Conservation (phyloP, 2,329 filamentous ascomycete species). For the Xylaria sp. region DNA sequence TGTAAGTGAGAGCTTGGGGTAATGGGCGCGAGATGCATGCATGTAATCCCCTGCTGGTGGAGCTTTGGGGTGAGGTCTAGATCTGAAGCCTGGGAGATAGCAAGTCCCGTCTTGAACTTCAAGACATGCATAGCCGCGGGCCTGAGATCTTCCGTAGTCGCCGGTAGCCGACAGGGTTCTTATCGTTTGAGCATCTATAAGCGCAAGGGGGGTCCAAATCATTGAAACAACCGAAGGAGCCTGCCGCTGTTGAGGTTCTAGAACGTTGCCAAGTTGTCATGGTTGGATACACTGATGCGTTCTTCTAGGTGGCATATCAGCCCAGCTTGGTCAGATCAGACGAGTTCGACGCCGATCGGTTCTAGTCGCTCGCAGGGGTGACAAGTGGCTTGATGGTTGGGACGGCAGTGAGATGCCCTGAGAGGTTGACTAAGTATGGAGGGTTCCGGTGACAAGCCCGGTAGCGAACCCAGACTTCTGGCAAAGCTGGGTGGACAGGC, state of each 20-base stretch:
- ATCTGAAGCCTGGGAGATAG: constrained; percentile 15
- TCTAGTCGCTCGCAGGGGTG: constrained; percentile 14
- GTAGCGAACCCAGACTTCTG: constrained; percentile 14
- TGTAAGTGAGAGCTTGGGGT: constrained; percentile 11
- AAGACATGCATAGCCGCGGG: constrained; percentile 19
- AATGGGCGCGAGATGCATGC: constrained; percentile 22
- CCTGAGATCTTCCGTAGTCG: constrained; percentile 12
- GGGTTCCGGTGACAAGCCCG: constrained; percentile 18
- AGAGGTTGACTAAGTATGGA: constrained; percentile 6
- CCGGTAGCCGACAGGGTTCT: constrained; percentile 8
- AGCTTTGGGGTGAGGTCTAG: constrained; percentile 24
- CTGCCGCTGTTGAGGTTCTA: constrained; percentile 21
- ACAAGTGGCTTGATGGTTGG: constrained; percentile 21
- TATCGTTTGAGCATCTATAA: constrained; percentile 15
- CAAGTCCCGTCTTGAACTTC: constrained; percentile 19
- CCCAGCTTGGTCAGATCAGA: constrained; percentile 25
- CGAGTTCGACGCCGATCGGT: constrained; percentile 26
- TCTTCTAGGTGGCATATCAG: constrained; percentile 15
- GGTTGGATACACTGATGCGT: constrained; percentile 12
- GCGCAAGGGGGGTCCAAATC: constrained; percentile 14
- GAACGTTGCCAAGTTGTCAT: constrained; percentile 21
- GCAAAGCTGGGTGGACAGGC: constrained; percentile 4
- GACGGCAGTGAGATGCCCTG: constrained; percentile 4
- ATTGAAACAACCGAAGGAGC: constrained; percentile 21
- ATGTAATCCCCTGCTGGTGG: constrained; percentile 10